phyloP scores from a whole-genome alignment of 108 stramenopile species.

The Skeletonema grethae region DNA sequence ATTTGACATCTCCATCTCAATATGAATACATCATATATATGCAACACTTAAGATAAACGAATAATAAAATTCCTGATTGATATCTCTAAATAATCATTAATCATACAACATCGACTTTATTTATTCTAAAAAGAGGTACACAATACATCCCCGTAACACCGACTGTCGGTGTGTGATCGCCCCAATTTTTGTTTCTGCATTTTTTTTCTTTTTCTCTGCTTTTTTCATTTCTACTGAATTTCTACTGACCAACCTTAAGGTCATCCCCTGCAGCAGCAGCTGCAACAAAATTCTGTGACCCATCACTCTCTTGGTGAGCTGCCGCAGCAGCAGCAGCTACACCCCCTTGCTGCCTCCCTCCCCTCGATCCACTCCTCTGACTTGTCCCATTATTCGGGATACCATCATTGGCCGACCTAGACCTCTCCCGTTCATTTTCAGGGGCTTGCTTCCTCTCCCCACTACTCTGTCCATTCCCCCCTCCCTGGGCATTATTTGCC shows the following conservation, averaged over 20 bases:
- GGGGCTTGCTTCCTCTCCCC: conserved; percentile 28
- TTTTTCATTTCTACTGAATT: neutral
- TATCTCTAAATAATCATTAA: neutral
- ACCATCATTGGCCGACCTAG: conserved; percentile 5
- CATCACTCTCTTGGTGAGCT: conserved; percentile 25
- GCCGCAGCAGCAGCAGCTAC: neutral
- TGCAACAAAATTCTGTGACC: conserved; percentile 21
- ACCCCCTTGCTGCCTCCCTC: conserved; percentile 14
- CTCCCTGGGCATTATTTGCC: neutral
- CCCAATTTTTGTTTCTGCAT: neutral
- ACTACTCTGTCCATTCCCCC: conserved; percentile 10
- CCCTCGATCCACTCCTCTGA: conserved; percentile 46
- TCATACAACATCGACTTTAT: neutral
- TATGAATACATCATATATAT: neutral
- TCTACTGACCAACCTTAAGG: conserved; percentile 10
- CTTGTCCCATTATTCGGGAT: conserved; percentile 23
- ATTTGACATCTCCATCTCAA: neutral
- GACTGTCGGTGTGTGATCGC: neutral
- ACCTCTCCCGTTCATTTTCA: conserved; percentile 25
- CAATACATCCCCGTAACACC: neutral
- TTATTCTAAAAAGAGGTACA: conserved; percentile 1
- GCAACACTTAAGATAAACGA: neutral
- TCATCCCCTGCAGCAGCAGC: conserved; percentile 18
- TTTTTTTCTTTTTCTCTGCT: neutral
- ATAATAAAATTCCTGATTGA: neutral